Conservation (phyloP, 2,329 filamentous ascomycete genomes). For the Fusarium tupiense region DNA sequence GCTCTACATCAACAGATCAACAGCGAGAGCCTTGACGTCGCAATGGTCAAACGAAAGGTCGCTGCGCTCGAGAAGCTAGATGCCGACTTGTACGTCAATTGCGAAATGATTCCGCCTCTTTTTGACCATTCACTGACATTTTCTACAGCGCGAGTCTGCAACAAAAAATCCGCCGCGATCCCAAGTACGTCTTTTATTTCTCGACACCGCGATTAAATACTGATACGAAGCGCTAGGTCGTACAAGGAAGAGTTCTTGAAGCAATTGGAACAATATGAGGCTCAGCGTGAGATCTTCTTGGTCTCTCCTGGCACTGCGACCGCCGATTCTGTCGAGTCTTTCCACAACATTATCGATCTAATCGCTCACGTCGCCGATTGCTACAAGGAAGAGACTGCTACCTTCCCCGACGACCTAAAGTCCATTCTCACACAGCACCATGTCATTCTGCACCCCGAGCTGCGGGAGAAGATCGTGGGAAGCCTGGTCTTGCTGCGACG, state of each 20-base stretch:
- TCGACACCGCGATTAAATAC: not conserved
- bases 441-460: constrained; percentile 80
- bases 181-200: constrained; percentile 63
- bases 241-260: constrained; percentile 90
- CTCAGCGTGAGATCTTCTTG: constrained; percentile 90
- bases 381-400: constrained; percentile 81
- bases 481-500: constrained; percentile 87
- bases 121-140: constrained; percentile 40
- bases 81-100: constrained; percentile 74
- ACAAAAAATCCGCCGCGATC: constrained; percentile 90
- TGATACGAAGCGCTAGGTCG: constrained; percentile 62
- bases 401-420: constrained; percentile 84
- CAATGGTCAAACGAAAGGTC: constrained; percentile 87
- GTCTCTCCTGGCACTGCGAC: constrained; percentile 82
- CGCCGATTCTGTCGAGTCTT: constrained; percentile 80
- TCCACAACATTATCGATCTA: constrained; percentile 92
- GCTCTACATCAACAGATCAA: constrained; percentile 13
- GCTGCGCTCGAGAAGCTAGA: constrained; percentile 95
- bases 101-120: not conserved
- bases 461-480: constrained; percentile 94
- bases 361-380: constrained; percentile 94
- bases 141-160: constrained; percentile 78
- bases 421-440: constrained; percentile 85
- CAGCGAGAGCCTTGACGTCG: constrained; percentile 5
- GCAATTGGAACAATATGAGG: constrained; percentile 92